Evolutionary conservation across 805 yeast species (phyloP), one percentile per base, ranked within the genome.

Genomic region (Ogataea henricii): DNA sequence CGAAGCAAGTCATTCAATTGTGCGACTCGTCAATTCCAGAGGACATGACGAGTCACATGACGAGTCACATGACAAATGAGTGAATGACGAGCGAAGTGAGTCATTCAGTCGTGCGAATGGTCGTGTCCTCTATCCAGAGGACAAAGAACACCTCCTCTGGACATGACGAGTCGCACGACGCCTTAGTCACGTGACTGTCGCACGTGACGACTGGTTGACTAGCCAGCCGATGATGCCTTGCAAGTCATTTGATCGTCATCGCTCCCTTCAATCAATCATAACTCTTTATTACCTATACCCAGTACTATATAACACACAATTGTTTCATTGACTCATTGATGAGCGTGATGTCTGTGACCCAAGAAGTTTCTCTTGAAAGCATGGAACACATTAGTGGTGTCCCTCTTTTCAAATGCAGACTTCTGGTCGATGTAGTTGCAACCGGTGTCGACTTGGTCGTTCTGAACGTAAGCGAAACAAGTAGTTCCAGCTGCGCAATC

Each of bases 401-500:
- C 62, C 59, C 69, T 64, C 50, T 73, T 60, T 35, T 52, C 49
- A 51, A 66, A 63, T 40, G 54, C 54, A 29, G 62, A 54, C 49
- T 71, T 69, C 40, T 63, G 56, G 45, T 49, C 46, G 13, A 60
- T 53, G 54, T 66, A 81, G 60, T 76, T 73, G 63, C 87, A 82
- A 23, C 78, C 77, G 35, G 74, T 65, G 43, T 66, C 68, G 39
- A 78, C 82, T n/a, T 64, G 59, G 39, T 66, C 68, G 46, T 68
- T 71, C 30, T 60, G 58, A 26, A 64, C 70, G 55, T 69, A 77
- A 20, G 87, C 85, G 54, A 69, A 75, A 65, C 89, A 83, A 1
- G 80, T 70, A 3, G 89, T 82, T 39, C 85, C 85, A 2, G 76
- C 67, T n/a, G 85, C 78, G 68, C 89, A 83, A 33, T 65, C 71